Evolutionary conservation across 306 rosid species (phyloP).

Genomic region (Prunus mira): DNA sequence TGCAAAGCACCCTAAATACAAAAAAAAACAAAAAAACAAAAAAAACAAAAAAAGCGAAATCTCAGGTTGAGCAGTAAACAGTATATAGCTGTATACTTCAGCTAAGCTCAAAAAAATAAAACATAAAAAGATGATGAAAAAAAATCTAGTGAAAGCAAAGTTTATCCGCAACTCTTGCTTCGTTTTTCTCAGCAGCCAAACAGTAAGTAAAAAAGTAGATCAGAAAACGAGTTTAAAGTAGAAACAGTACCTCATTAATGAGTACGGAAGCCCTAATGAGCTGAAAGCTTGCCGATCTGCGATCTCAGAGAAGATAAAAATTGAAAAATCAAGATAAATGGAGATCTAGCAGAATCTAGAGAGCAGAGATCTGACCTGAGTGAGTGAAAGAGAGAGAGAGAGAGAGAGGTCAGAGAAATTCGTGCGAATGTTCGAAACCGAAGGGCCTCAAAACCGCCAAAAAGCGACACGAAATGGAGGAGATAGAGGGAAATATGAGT

Average conservation of each 20-base stretch:
- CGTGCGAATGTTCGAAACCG: conserved; percentile 58
- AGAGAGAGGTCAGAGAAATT: conserved; percentile 29
- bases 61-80: background rate
- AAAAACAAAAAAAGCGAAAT: background rate
- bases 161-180: conserved; percentile 4
- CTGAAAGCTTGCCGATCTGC: conserved; percentile 37
- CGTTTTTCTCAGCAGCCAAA: conserved; percentile 31
- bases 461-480: conserved; percentile 42
- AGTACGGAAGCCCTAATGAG: conserved; percentile 23
- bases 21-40: background rate
- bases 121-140: background rate
- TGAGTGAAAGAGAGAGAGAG: conserved; percentile 13
- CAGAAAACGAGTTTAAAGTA: background rate
- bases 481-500: conserved; percentile 1
- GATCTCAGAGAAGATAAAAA: conserved; percentile 4
- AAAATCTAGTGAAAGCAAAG: background rate
- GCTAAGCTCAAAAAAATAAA: background rate
- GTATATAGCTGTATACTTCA: background rate
- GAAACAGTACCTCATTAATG: conserved; percentile 27
- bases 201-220: conserved; percentile 11
- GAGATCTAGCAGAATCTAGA: conserved; percentile 21
- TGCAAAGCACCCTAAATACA: background rate
- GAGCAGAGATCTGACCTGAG: conserved; percentile 40
- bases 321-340: background rate
- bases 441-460: conserved; percentile 65